These are phyloP conservation scores for Orbilia brochopaga DNA, from an alignment of 2,329 filamentous ascomycete genomes.

Conservation along the genomic window DNA sequence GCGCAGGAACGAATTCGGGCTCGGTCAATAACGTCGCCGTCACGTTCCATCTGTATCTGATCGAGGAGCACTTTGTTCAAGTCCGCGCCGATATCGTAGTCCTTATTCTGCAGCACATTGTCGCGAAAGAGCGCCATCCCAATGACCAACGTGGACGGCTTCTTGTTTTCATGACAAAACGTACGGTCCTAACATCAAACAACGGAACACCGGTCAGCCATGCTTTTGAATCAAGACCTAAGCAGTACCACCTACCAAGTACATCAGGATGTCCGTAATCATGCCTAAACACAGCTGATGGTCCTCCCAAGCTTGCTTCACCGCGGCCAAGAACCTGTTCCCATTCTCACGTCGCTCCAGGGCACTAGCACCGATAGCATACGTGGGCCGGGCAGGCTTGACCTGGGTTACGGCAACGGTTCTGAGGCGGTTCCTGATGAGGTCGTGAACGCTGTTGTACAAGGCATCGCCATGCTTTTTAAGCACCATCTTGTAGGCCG, in stretches of 20 bases:
- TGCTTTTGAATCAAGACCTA: not conserved
- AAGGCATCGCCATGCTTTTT: conserved; percentile 82
- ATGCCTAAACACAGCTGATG: conserved; percentile 95
- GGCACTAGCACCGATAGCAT: conserved; percentile 67
- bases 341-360: conserved; percentile 80
- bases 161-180: conserved; percentile 73
- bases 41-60: conserved; percentile 88
- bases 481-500: conserved; percentile 90
- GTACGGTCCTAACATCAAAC: conserved; percentile 70
- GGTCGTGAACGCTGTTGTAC: conserved; percentile 78
- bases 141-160: conserved; percentile 79
- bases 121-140: conserved; percentile 89
- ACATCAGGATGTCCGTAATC: conserved; percentile 96
- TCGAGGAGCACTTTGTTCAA: conserved; percentile 84
- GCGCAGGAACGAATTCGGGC: conserved; percentile 80
- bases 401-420: conserved; percentile 75
- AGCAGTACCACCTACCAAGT: conserved; percentile 64
- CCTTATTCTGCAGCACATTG: conserved; percentile 70
- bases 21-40: conserved; percentile 86
- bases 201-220: not conserved
- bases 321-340: conserved; percentile 77
- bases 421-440: conserved; percentile 82
- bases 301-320: conserved; percentile 82
- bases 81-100: conserved; percentile 70
- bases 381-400: conserved; percentile 69